Evolutionary conservation across 2,329 filamentous ascomycete genomes (phyloP).

Genomic region (Ophiostoma tasmaniense): DNA sequence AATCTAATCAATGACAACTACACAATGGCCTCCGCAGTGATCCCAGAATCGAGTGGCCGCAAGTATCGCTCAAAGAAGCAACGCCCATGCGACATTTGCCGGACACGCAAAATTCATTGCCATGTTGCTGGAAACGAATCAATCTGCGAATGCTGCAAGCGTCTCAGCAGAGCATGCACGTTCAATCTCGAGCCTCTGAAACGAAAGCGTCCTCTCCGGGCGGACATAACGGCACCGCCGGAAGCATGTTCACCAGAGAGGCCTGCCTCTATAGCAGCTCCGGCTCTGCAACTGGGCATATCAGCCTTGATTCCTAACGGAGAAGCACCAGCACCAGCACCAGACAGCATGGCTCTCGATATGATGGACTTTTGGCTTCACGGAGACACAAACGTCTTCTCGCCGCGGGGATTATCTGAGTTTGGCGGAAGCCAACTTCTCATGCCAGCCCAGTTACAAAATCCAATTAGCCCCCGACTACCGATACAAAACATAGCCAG

Average conservation of each 20-base stretch:
- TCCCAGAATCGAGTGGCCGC: background rate
- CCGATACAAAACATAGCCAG: background rate
- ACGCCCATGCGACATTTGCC: background rate
- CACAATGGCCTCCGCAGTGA: background rate
- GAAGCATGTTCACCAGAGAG: background rate
- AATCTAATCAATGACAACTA: background rate
- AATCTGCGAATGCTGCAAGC: background rate
- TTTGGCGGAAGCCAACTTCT: background rate
- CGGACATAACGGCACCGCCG: background rate
- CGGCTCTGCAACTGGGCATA: background rate
- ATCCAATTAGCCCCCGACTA: background rate
- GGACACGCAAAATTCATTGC: background rate
- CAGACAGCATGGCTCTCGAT: background rate
- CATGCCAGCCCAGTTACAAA: background rate
- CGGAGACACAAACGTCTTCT: background rate
- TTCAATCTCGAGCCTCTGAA: background rate
- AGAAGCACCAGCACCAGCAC: background rate
- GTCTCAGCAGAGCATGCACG: background rate
- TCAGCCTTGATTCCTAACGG: background rate
- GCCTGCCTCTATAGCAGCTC: background rate
- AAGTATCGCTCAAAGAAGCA: background rate
- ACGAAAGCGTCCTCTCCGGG: background rate
- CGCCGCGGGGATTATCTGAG: background rate
- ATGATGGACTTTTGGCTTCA: background rate
- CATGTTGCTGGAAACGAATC: background rate